Conservation (phyloP, 2,329 filamentous ascomycete genomes). For the Didymosphaeria variabile region DNA sequence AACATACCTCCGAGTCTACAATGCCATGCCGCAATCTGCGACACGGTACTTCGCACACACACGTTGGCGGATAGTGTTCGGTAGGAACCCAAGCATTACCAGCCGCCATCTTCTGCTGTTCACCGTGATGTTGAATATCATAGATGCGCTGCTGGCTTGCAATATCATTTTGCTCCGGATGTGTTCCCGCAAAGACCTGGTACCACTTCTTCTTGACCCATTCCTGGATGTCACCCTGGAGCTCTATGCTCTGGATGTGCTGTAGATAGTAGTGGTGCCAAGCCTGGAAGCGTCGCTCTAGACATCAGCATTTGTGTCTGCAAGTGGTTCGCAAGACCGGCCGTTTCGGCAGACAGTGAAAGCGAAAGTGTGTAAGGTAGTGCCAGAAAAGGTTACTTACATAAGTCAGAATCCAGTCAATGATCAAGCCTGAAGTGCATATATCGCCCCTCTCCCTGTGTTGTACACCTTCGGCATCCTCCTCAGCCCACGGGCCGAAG, state of each 20-base stretch:
- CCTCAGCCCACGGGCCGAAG: constrained; percentile 1
- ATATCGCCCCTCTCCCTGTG: constrained; percentile 8
- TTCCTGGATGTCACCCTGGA: constrained; percentile 23
- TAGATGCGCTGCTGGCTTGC: constrained; percentile 2
- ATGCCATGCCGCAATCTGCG: background rate
- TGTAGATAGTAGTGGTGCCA: constrained; percentile 20
- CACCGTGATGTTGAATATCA: constrained; percentile 13
- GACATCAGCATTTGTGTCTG: background rate
- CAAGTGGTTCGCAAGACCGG: too few species aligned
- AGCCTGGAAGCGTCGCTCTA: background rate
- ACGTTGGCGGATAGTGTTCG: constrained; percentile 19
- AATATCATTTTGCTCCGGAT: constrained; percentile 7
- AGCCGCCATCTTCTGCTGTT: background rate
- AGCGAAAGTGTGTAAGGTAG: background rate
- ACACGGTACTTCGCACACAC: constrained; percentile 6
- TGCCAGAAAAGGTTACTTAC: background rate
- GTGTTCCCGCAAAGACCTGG: constrained; percentile 15
- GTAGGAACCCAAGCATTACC: constrained; percentile 10
- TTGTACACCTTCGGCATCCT: background rate
- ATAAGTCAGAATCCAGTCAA: constrained; percentile 28
- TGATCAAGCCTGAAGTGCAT: constrained; percentile 16
- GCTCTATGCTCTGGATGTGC: constrained; percentile 12
- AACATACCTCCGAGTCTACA: constrained; percentile 3
- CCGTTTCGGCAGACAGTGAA: background rate
- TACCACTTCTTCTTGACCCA: constrained; percentile 32